Evolutionary conservation across 768 basidiomycete species (phyloP).

Genomic region (button mushroom (Agaricus bisporus)): DNA sequence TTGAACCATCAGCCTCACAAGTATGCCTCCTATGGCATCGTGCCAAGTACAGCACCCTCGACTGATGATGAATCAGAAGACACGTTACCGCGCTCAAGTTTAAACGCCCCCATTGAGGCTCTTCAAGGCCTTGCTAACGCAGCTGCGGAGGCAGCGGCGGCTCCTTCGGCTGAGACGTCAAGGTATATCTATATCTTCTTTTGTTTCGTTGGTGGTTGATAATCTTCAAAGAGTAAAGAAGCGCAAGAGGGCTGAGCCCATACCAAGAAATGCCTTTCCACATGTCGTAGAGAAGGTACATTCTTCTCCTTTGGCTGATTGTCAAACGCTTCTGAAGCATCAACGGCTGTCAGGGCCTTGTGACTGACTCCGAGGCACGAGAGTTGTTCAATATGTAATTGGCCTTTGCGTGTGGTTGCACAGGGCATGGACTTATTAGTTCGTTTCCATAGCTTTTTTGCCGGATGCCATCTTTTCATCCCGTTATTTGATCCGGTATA

Average conservation of each 20-base stretch:
- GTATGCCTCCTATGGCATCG: constrained; percentile 87
- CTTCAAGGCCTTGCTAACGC: constrained; percentile 92
- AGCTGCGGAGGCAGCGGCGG: constrained; percentile 88
- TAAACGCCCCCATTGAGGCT: constrained; percentile 93
- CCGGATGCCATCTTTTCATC: constrained; percentile 94
- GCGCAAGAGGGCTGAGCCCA: constrained; percentile 78
- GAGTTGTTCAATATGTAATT: constrained; percentile 87
- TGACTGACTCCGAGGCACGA: constrained; percentile 79
- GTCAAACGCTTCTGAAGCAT: background rate
- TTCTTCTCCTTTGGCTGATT: no score
- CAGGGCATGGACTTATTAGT: constrained; percentile 26
- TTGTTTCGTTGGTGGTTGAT: constrained; percentile 10
- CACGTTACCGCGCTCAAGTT: constrained; percentile 71
- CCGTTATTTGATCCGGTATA: constrained; percentile 90
- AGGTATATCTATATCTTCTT: constrained; percentile 34
- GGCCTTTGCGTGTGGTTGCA: constrained; percentile 18
- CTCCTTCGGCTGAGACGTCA: constrained; percentile 57
- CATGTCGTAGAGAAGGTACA: constrained; percentile 82
- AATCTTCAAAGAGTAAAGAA: constrained; percentile 61
- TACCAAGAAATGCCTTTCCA: constrained; percentile 80
- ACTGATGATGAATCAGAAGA: constrained; percentile 93
- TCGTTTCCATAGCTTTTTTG: constrained; percentile 73
- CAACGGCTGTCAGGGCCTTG: constrained; percentile 57
- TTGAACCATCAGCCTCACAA: constrained; percentile 61
- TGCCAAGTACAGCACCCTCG: constrained; percentile 76